Base-by-base conservation (phyloP, 805 yeast species). In the Jamesozyma spencerorum region DNA sequence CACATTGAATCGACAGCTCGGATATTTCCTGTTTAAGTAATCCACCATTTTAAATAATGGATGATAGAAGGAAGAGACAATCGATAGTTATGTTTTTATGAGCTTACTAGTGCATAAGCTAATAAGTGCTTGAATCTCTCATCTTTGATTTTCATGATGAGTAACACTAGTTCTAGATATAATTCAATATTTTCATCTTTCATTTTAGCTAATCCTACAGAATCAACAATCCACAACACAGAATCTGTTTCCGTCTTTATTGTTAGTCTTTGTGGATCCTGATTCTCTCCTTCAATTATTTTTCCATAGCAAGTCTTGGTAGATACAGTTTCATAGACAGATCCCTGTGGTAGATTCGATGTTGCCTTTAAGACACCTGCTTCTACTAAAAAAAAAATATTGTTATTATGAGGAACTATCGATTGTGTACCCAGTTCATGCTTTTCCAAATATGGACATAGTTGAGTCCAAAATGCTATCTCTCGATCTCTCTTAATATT, bases 121-220 rank as follows among this genome's bases (percentile, higher is more conserved):
- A 90, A 73, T 48, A 86, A 66, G 20, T 84, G 75, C 45, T 79
- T 85, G 50, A 81, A 81, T 47, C 95, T 66, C 51, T 77, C 86
- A 42, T 80, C 78, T 28, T 77, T 68, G 39, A 87, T 62, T 36
- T 76, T 72, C 46, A 81, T 64, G 24, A 80, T 75, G 26, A 86
- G 74, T 34, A 69, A 64, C 36, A 77, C 58, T 31, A 87, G 60
- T 54, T 87, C 95, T 31, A 75, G 71, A 48, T 75, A 82, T 8
- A 83, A 56, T 26, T 66, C 72, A 4, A 60, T 56, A 22, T 85
- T 77, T 18, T 72, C 69, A 12, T 60, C 47, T 50, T 68, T 63
- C 51, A 86, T 57, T 35, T 62, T 65, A 2, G 60, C 56, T 45
- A 84, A 60, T 7, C 67, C 62, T 1, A 61, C 64, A 22, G 64